Conservation (phyloP, 2,329 filamentous ascomycete genomes). For the Fusarium marasasianum region DNA sequence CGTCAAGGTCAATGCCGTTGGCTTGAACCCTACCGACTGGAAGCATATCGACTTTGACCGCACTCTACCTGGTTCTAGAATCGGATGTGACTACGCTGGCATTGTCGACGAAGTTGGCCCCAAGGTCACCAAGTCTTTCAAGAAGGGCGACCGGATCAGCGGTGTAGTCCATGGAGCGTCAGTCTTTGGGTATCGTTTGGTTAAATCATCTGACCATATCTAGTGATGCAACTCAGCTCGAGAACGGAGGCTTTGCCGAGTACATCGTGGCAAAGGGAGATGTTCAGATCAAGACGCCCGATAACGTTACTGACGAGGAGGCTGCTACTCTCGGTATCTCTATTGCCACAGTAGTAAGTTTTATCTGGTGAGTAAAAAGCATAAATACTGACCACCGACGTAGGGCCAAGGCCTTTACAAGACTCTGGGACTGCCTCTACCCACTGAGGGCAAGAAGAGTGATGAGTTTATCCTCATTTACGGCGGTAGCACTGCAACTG, state of each 20-base stretch:
- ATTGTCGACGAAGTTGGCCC: constrained; percentile 56
- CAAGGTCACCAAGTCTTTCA: constrained; percentile 50
- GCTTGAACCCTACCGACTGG: constrained; percentile 49
- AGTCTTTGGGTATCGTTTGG: neutral
- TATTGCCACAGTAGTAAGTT: constrained; percentile 48
- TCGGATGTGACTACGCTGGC: constrained; percentile 60
- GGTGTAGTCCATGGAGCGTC: constrained; percentile 21
- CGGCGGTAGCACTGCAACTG: constrained; percentile 63
- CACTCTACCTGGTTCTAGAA: constrained; percentile 18
- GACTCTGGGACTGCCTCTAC: constrained; percentile 55
- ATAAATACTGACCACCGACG: neutral
- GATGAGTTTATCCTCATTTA: constrained; percentile 54
- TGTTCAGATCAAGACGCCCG: constrained; percentile 55
- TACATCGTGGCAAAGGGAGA: constrained; percentile 52
- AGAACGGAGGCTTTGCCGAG: constrained; percentile 53
- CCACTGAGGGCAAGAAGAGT: constrained; percentile 51
- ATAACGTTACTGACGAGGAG: constrained; percentile 52
- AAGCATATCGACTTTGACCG: constrained; percentile 42
- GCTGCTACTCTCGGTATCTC: constrained; percentile 57
- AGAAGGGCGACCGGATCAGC: constrained; percentile 58
- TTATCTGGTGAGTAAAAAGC: too few relatives aligned
- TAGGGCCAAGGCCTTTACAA: constrained; percentile 59
- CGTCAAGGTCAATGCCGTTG: constrained; percentile 47
- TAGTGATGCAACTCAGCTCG: constrained; percentile 10
- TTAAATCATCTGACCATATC: neutral